These are phyloP conservation scores for Alternaria gansuensis DNA, from an alignment of 2,329 filamentous ascomycete species.

Conservation along the genomic window DNA sequence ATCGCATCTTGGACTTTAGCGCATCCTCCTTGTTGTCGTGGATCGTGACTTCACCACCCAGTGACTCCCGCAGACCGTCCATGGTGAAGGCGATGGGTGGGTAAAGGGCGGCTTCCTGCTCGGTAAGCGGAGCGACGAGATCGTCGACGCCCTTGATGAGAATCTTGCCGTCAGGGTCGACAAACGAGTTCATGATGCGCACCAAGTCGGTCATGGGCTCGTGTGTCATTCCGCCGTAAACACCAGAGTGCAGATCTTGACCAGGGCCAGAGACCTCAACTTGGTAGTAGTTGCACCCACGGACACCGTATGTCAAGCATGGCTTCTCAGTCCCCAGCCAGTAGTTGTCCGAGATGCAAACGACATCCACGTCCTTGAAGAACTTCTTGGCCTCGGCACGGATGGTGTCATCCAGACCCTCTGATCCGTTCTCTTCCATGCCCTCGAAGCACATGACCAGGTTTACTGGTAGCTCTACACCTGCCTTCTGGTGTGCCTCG, in stretches of 20 bases:
- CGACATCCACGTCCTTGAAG: conserved; percentile 94
- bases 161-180: conserved; percentile 91
- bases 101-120: conserved; percentile 89
- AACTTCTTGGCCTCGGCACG: conserved; percentile 88
- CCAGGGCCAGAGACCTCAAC: conserved; percentile 89
- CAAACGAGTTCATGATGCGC: conserved; percentile 80
- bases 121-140: conserved; percentile 86
- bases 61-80: conserved; percentile 90
- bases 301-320: conserved; percentile 94
- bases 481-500: conserved; percentile 94
- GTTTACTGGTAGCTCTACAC: conserved; percentile 95
- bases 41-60: conserved; percentile 89
- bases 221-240: conserved; percentile 94
- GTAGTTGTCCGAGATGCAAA: conserved; percentile 99
- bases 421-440: conserved; percentile 99
- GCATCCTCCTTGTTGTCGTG: conserved; percentile 88
- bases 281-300: conserved; percentile 98
- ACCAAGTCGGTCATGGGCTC: conserved; percentile 98
- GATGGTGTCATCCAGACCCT: conserved; percentile 95
- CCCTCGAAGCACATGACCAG: conserved; percentile 99
- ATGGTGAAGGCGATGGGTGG: conserved; percentile 92
- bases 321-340: conserved; percentile 99
- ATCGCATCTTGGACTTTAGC: conserved; percentile 95
- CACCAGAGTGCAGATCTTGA: conserved; percentile 93
- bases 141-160: conserved; percentile 93